Evolutionary conservation across 2,329 filamentous ascomycete genomes (phyloP), one percentile per base, ranked within the genome.

Genomic region (Monosporascus sp.): DNA sequence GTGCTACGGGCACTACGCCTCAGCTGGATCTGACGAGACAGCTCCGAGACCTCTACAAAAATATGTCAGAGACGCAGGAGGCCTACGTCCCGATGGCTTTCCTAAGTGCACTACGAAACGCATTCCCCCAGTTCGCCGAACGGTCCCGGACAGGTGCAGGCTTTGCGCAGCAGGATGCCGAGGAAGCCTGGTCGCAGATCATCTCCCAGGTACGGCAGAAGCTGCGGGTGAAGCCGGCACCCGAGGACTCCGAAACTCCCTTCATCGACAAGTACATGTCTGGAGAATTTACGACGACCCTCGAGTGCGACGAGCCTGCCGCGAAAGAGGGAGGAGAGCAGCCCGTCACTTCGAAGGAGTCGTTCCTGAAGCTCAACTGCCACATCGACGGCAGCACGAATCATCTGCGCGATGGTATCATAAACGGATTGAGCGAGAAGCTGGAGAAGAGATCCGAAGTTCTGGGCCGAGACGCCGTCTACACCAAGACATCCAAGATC

Each of bases 171-270:
- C 94, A 99, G 72, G 94, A 99, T 74, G 94, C 94, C 1, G 94
- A 99, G 71, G 94, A 99, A 71, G 94, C 93, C 47, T 99, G 93
- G 91, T 94, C 93, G 20, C 93, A 97, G 68, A 95, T 99, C 56
- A 75, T 99, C 6, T 84, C 88, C 45, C 89, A 93, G 65, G 75
- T 99, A 38, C 84, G 88, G 57, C 82, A 88, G 64, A 93, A 89
- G 67, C 74, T 97, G 49, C 86, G 84, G 66, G 72, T 88, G 58
- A 84, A 82, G 63, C 79, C 81, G 8, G 67, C 67, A 0, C 70
- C 74, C 20, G 72, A 72, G 18, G 71, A 75, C 3, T 67, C 75
- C 2, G 79, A 84, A 2, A 69, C 76, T 1, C 89, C 89, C 0
- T 96, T 96, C 67, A 82, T 99, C 57, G 90, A 97, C 67, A 90